Evolutionary conservation across 352 stramenopile species (phyloP).

Genomic region (Detonula confervacea): DNA sequence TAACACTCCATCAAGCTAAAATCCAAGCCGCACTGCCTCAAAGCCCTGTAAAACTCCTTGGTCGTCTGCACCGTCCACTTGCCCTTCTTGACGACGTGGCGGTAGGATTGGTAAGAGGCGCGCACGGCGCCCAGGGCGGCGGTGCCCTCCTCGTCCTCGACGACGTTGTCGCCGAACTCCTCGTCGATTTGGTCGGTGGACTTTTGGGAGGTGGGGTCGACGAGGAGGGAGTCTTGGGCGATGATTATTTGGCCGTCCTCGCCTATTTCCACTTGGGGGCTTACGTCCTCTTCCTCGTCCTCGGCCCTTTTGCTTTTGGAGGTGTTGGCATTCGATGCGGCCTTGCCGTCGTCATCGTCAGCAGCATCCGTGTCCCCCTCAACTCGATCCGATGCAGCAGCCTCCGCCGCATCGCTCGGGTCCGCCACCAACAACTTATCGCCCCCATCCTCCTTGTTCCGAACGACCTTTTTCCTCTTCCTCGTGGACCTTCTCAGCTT

Average conservation of each 20-base stretch:
- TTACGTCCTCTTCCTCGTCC: neutral
- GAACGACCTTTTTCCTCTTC: neutral
- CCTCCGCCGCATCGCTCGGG: neutral
- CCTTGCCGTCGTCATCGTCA: neutral
- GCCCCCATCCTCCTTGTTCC: neutral
- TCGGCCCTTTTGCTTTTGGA: too few species aligned
- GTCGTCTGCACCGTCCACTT: slow-evolving; percentile 68
- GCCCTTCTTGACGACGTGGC: slow-evolving; percentile 9
- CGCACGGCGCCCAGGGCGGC: slow-evolving; percentile 18
- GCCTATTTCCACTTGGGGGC: slow-evolving; percentile 28
- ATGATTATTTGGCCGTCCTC: slow-evolving; percentile 37
- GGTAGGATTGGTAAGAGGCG: slow-evolving; percentile 24
- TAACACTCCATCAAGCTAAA: slow-evolving; percentile 78
- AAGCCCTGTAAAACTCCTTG: slow-evolving; percentile 68
- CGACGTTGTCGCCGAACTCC: slow-evolving; percentile 33
- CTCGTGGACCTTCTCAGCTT: too few species aligned
- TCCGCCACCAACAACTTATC: neutral
- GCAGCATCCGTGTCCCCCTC: too few species aligned
- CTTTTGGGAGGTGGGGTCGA: neutral
- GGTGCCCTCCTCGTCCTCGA: slow-evolving; percentile 29
- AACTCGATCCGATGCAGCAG: too few species aligned
- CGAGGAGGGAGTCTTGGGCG: slow-evolving; percentile 12
- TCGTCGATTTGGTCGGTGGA: slow-evolving; percentile 29
- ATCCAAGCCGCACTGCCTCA: slow-evolving; percentile 75
- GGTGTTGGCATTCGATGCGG: neutral